Percentiles rank a stretch among this genome's conserved stretches.
Evolutionary conservation across 2,329 filamentous ascomycete genomes (phyloP).

Genomic region (Fusarium decemcellulare): DNA sequence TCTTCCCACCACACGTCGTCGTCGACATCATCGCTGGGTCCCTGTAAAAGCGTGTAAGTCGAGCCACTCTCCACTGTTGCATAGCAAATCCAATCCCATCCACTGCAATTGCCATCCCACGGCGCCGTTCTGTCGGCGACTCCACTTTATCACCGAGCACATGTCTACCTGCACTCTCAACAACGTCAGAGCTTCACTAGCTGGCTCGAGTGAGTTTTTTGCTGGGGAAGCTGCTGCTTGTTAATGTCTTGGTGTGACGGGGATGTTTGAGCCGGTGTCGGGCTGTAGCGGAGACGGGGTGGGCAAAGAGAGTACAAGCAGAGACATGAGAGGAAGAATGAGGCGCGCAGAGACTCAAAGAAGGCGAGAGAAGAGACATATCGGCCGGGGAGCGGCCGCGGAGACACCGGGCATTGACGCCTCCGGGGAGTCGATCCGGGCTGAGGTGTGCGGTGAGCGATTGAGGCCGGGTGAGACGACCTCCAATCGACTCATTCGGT

Average conservation of each 20-base stretch:
- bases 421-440: constrained; percentile 30
- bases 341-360: constrained; percentile 40
- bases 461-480: constrained; percentile 24
- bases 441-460: constrained; percentile 46
- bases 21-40: constrained; percentile 43
- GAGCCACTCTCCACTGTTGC: constrained; percentile 39
- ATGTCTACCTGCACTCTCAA: constrained; percentile 26
- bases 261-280: constrained; percentile 27
- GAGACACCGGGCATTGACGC: constrained; percentile 40
- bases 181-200: constrained; percentile 43
- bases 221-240: constrained; percentile 34
- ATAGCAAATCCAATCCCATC: constrained; percentile 40
- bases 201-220: constrained; percentile 43
- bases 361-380: constrained; percentile 39
- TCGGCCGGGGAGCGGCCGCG: constrained; percentile 43
- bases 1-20: constrained; percentile 33
- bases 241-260: constrained; percentile 40
- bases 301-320: constrained; percentile 28
- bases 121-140: constrained; percentile 30
- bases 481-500: constrained; percentile 34
- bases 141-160: constrained; percentile 48
- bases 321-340: constrained; percentile 39
- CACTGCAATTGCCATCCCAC: constrained; percentile 36
- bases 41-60: constrained; percentile 44
- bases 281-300: constrained; percentile 39